phyloP scores from a whole-genome alignment of 2,329 filamentous ascomycete genomes.

The Fusarium sp. region DNA sequence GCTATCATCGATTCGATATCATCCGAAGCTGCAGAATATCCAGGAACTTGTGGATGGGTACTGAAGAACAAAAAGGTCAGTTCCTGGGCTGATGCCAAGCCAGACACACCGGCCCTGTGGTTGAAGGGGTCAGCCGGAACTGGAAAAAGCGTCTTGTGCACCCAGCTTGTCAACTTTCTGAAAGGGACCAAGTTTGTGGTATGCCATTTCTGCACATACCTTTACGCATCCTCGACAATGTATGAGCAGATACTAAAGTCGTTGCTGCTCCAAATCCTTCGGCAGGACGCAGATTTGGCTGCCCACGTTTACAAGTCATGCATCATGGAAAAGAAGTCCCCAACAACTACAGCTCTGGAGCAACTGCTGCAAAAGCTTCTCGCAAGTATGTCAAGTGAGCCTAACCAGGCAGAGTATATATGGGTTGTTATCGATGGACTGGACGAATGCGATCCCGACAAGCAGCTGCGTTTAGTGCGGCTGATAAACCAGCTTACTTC shows the following conservation, averaged over 20 bases:
- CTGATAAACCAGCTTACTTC: slow-evolving; percentile 19
- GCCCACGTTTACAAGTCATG: slow-evolving; percentile 19
- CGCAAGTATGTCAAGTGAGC: background rate
- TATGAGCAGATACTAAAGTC: slow-evolving; percentile 28
- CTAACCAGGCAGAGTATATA: background rate
- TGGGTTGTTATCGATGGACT: slow-evolving; percentile 33
- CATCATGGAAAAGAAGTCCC: slow-evolving; percentile 26
- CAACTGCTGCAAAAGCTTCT: slow-evolving; percentile 13
- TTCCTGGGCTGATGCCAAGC: slow-evolving; percentile 2
- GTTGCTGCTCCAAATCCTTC: slow-evolving; percentile 16
- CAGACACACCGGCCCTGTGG: slow-evolving; percentile 21
- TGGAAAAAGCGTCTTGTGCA: slow-evolving; percentile 31
- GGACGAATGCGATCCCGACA: slow-evolving; percentile 21
- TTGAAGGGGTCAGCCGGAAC: slow-evolving; percentile 20
- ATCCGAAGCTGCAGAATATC: background rate
- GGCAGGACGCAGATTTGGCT: slow-evolving; percentile 13
- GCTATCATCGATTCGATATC: slow-evolving; percentile 17
- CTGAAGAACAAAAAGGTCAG: slow-evolving; percentile 1
- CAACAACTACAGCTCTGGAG: background rate
- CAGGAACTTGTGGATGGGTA: slow-evolving; percentile 30
- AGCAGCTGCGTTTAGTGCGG: background rate
- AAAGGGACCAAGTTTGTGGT: background rate
- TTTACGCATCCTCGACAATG: background rate
- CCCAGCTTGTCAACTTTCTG: slow-evolving; percentile 30
- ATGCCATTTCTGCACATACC: slow-evolving; percentile 29